Base-by-base conservation (phyloP, 148 eudicot species). In the Cornus controversa region DNA sequence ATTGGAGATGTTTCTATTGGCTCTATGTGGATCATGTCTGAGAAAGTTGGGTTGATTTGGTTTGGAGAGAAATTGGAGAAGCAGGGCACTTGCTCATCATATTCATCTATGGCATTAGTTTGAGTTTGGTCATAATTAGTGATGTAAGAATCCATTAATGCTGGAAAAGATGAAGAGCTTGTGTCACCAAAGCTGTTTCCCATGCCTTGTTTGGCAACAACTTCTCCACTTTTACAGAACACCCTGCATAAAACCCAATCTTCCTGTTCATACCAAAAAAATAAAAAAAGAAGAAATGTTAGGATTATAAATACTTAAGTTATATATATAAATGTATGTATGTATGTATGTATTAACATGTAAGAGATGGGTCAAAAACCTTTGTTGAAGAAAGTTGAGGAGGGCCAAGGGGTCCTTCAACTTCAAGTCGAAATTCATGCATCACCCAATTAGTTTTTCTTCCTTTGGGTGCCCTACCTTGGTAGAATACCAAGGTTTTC, bases 381-480 rank as follows among this genome's bases (percentile, higher is more conserved):
- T 88, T 88, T 67, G 80, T 67, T 9, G 87, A 75, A 29, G 85
- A 74, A 66, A 67, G 9, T 54, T 80, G 82, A 22, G 89, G 84
- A 75, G 86, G 81, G 67, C 67, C 82, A 29, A 80, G 77, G 34
- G 89, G 87, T 16, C 89, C 91, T 83, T 96, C 95, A 37, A 90
- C 91, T 83, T 96, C 95, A 37, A 90, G 77, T 2, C 99, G 82
- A 71, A 91, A 96, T 70, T 96, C 99, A 81, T 96, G 98, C 99
- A 96, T 93, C 25, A 96, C 98, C 99, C 99, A 96, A 7, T 93
- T 86, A 13, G 93, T 88, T 75, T 93, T 93, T 29, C 71, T 87
- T 6, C 99, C 99, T 78, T 91, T 94, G 26, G 99, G 99, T 3
- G 99, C 99, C 70, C 98, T 80, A 23, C 99, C 99, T 76, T 86